Evolutionary conservation across 768 basidiomycete genomes (phyloP), one percentile per base, ranked within the genome.

Genomic region (Imleria badia): DNA sequence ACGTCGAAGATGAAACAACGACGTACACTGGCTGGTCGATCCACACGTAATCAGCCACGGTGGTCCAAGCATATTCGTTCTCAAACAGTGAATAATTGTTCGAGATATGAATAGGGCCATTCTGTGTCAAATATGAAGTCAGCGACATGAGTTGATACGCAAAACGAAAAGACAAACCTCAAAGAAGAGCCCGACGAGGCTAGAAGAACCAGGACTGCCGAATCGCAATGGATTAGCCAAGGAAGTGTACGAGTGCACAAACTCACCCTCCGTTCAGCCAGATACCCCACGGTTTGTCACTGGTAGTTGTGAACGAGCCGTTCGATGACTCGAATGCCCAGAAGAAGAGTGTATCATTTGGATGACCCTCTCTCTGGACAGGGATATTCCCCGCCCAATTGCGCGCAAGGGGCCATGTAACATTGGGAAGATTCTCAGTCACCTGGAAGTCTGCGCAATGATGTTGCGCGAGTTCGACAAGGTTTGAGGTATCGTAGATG

Each of bases 201-300:
- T 86, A 13, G 88, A 89, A 6, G 85, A 80, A 19, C 88, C 88
- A 4, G 87, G 87, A 17, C 87, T 78, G 48, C 22, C 33, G 48
- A 34, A 31, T 9, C 0, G 19, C 6, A 4, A 45, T n/a, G 44
- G 22, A 33, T 61, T 13, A 52, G 44, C 20, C 22, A 10, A 23
- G 22, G n/a, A 2, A 20, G 30, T 8, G 30, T 17, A 19, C 26
- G 26, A 26, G 26, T 6, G 17, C 13, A 51, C 30, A 6, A 15
- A 45, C 81, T 45, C 60, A 84, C 83, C 85, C 86, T 71, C 86
- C 87, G 55, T 87, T 87, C 23, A 89, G 66, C 86, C 86, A 89
- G 39, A 89, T 83, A 4, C 80, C 79, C 87, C 87, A 88, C 2
- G 87, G 87, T 19, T 83, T 73, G 14, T 69, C 55, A n/a, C 66